Evolutionary conservation across 1,139 yeast genomes (phyloP).

Genomic region (Hyphopichia khmerensis): DNA sequence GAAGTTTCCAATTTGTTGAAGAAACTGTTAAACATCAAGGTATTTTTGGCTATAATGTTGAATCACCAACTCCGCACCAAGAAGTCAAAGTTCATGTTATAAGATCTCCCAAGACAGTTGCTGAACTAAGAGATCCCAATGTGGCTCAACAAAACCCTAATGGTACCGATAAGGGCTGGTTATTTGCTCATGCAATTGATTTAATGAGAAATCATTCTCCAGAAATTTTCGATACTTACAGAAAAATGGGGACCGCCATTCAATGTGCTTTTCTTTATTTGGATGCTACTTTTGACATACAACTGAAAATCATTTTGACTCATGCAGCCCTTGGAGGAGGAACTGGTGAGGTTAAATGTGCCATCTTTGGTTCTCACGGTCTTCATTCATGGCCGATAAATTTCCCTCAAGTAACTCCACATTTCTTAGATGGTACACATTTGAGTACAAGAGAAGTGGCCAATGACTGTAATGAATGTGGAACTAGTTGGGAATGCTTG

Average conservation of each 20-base stretch:
- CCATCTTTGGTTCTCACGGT: slow-evolving; percentile 94
- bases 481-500: slow-evolving; percentile 87
- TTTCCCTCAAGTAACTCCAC: slow-evolving; percentile 65
- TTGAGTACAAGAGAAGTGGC: slow-evolving; percentile 73
- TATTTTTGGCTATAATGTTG: slow-evolving; percentile 35
- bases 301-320: slow-evolving; percentile 60
- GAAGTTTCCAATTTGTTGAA: slow-evolving; percentile 79
- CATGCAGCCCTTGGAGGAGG: slow-evolving; percentile 98
- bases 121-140: slow-evolving; percentile 73
- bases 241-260: slow-evolving; percentile 39
- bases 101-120: slow-evolving; percentile 62
- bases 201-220: slow-evolving; percentile 47
- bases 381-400: slow-evolving; percentile 84
- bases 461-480: slow-evolving; percentile 81
- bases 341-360: slow-evolving; percentile 63
- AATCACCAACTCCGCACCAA: slow-evolving; percentile 44
- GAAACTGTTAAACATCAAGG: slow-evolving; percentile 41
- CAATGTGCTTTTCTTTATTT: slow-evolving; percentile 84
- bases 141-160: slow-evolving; percentile 82
- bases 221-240: slow-evolving; percentile 20
- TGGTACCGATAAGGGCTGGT: slow-evolving; percentile 71
- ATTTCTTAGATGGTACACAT: slow-evolving; percentile 69
- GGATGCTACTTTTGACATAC: slow-evolving; percentile 81
- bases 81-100: slow-evolving; percentile 80
- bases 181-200: slow-evolving; percentile 78